phyloP scores from a whole-genome alignment of 768 basidiomycete species.

The Termitomyces sp. region DNA sequence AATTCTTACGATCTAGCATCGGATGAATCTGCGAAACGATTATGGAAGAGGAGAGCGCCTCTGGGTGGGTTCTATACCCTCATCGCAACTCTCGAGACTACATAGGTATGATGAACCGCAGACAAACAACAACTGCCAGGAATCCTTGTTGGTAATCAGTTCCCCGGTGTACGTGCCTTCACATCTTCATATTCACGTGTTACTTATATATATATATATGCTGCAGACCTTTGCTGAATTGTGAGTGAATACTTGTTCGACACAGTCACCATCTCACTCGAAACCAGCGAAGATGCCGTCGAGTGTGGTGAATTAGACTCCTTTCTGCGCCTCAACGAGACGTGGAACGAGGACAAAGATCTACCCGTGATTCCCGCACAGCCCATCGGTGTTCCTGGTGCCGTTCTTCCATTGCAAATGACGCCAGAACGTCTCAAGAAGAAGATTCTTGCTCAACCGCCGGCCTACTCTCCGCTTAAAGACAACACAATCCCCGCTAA shows the following conservation, averaged over 20 bases:
- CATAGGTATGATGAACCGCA: constrained; percentile 20
- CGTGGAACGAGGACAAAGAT: constrained; percentile 65
- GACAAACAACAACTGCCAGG: constrained; percentile 86
- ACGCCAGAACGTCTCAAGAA: constrained; percentile 69
- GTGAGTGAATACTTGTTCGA: constrained; percentile 36
- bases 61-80: constrained; percentile 36
- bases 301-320: constrained; percentile 69
- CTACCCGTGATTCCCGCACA: constrained; percentile 49
- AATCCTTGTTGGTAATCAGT: constrained; percentile 73
- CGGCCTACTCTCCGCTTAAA: constrained; percentile 39
- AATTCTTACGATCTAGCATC: constrained; percentile 83
- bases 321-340: constrained; percentile 72
- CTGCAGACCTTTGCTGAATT: constrained; percentile 75
- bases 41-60: constrained; percentile 84
- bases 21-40: constrained; percentile 72
- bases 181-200: neutral
- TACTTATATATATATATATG: constrained; percentile 7
- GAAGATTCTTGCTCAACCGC: constrained; percentile 44
- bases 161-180: constrained; percentile 61
- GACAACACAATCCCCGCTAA: constrained; percentile 45
- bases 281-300: constrained; percentile 75
- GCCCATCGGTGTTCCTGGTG: constrained; percentile 81
- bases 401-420: constrained; percentile 71
- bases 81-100: neutral
- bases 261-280: constrained; percentile 7